phyloP scores from a whole-genome alignment of 305 asterid genomes.

The Fraxinus sp. region DNA sequence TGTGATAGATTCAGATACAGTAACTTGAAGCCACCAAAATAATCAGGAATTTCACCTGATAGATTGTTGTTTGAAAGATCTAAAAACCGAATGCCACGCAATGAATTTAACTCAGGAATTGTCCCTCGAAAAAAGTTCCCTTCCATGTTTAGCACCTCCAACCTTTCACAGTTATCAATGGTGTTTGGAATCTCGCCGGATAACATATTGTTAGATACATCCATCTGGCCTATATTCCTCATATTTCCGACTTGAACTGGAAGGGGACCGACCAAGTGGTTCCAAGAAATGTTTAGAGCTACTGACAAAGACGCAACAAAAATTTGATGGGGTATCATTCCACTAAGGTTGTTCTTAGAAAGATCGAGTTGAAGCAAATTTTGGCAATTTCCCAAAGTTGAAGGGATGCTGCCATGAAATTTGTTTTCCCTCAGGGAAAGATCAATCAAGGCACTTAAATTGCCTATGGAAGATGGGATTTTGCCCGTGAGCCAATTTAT shows the following conservation, averaged over 20 bases:
- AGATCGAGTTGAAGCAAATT: conserved; percentile 21
- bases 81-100: conserved; percentile 25
- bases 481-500: conserved; percentile 20
- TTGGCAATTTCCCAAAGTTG: conserved; percentile 23
- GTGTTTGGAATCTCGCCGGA: conserved; percentile 28
- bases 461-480: conserved; percentile 27
- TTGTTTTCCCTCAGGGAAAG: conserved; percentile 8
- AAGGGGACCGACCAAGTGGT: conserved; percentile 24
- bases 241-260: conserved; percentile 25
- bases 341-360: conserved; percentile 12
- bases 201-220: conserved; percentile 27
- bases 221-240: conserved; percentile 19
- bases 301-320: conserved; percentile 21
- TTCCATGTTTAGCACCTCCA: conserved; percentile 21
- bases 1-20: conserved; percentile 27
- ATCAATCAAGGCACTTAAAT: conserved; percentile 10
- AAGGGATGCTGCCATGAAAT: conserved; percentile 17
- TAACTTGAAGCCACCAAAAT: conserved; percentile 20
- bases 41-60: conserved; percentile 28
- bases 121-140: conserved; percentile 26
- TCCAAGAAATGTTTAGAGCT: conserved; percentile 23
- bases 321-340: conserved; percentile 29
- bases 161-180: conserved; percentile 23
- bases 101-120: conserved; percentile 23
- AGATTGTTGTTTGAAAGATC: conserved; percentile 28